Percentiles rank a stretch among this genome's conserved stretches.
Evolutionary conservation across 1,284 basidiomycete species (phyloP).

Genomic region (Vanrija pseudolonga): DNA sequence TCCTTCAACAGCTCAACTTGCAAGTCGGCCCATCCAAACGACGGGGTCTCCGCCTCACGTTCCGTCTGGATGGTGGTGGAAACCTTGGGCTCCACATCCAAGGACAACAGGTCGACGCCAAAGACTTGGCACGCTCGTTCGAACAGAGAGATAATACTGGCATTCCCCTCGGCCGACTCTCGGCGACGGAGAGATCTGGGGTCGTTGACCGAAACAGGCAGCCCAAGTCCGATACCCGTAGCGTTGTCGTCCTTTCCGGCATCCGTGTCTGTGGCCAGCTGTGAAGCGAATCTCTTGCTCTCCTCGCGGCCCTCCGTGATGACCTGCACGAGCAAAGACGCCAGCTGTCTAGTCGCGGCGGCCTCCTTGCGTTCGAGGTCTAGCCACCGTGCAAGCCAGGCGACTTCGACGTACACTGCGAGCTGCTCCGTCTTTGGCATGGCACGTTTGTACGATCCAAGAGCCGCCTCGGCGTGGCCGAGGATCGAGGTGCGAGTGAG

Average conservation of each 20-base stretch:
- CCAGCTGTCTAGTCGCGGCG: slow-evolving; percentile 74
- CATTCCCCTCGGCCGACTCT: slow-evolving; percentile 72
- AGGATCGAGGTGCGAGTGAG: slow-evolving; percentile 67
- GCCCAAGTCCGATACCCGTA: not conserved
- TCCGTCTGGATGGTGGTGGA: slow-evolving; percentile 2
- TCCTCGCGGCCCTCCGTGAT: slow-evolving; percentile 55
- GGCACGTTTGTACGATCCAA: slow-evolving; percentile 81
- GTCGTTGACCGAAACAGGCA: not conserved
- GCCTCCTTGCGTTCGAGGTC: slow-evolving; percentile 81
- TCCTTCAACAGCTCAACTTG: slow-evolving; percentile 88
- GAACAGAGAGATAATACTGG: slow-evolving; percentile 67
- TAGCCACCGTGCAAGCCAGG: slow-evolving; percentile 69
- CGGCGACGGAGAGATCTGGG: slow-evolving; percentile 61
- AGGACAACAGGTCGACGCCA: slow-evolving; percentile 5
- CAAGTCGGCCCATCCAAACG: slow-evolving; percentile 86
- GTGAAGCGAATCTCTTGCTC: not conserved
- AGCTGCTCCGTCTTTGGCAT: slow-evolving; percentile 72
- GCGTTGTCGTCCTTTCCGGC: not conserved
- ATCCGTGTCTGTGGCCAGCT: not conserved
- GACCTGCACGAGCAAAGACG: slow-evolving; percentile 72
- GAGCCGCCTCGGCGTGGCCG: slow-evolving; percentile 60
- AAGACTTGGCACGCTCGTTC: slow-evolving; percentile 66
- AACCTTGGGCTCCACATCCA: slow-evolving; percentile 6
- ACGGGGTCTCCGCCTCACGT: slow-evolving; percentile 31
- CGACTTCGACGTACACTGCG: slow-evolving; percentile 63